A percentile compares a stretch with the other conserved stretches of the same genome.
phyloP scores from a whole-genome alignment of 73 alveolate species.

The Paramecium biaurelia region DNA sequence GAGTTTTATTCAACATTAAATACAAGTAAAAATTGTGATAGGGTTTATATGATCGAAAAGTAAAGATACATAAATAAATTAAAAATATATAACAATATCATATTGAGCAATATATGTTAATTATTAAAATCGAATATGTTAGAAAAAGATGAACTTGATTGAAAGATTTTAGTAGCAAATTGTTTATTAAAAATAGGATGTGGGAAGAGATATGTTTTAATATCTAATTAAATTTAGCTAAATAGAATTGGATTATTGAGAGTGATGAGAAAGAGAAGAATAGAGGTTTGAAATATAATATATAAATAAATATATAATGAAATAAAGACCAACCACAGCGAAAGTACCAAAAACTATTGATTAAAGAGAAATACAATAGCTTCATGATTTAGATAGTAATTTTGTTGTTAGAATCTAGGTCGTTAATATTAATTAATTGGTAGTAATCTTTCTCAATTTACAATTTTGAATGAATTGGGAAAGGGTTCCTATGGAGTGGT shows the following conservation, averaged over 20 bases:
- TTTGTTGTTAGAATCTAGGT: not conserved
- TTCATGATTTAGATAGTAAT: slow-evolving; percentile 22
- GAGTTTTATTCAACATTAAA: not conserved
- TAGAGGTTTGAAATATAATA: not conserved
- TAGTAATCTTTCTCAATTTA: slow-evolving; percentile 76
- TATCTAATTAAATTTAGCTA: not conserved
- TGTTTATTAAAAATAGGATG: not conserved
- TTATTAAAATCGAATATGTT: too few relatives aligned
- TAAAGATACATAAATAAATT: not conserved
- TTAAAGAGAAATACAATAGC: not conserved
- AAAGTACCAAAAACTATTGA: not conserved
- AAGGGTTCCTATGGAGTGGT: slow-evolving; percentile 95
- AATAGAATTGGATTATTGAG: not conserved
- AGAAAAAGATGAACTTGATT: not conserved
- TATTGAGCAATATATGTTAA: too few relatives aligned
- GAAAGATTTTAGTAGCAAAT: not conserved
- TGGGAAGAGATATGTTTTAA: not conserved
- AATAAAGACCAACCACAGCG: slow-evolving; percentile 52
- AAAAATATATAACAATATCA: too few relatives aligned
- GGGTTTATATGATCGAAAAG: not conserved
- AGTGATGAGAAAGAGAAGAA: not conserved
- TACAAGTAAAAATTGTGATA: not conserved
- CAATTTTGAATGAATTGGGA: slow-evolving; percentile 86
- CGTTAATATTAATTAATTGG: slow-evolving; percentile 45
- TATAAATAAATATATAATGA: not conserved